phyloP scores from a whole-genome alignment of 2,329 filamentous ascomycete genomes.

The Pseudogymnoascus destructans region DNA sequence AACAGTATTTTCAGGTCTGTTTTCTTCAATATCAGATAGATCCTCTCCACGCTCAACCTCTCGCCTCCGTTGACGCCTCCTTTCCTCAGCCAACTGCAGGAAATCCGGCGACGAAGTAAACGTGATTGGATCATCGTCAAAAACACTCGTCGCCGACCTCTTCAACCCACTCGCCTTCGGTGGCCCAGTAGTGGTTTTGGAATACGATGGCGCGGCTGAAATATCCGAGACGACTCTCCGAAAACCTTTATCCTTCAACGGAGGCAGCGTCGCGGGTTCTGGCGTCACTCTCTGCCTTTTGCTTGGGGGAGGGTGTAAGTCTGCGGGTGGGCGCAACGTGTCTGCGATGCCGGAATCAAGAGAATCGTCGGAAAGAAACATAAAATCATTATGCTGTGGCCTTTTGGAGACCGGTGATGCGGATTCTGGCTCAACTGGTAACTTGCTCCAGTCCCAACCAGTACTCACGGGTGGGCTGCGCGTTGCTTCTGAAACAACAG shows the following conservation, averaged over 20 bases:
- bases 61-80: slow-evolving; percentile 9
- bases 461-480: slow-evolving; percentile 18
- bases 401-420: slow-evolving; percentile 4
- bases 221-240: slow-evolving; percentile 25
- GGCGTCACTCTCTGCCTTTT: slow-evolving; percentile 11
- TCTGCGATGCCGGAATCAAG: neutral
- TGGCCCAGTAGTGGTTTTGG: slow-evolving; percentile 7
- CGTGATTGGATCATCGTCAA: slow-evolving; percentile 19
- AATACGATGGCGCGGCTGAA: slow-evolving; percentile 27
- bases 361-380: slow-evolving; percentile 1
- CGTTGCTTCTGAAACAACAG: slow-evolving; percentile 24
- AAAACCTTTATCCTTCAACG: slow-evolving; percentile 12
- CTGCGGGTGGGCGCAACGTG: neutral
- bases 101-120: slow-evolving; percentile 25
- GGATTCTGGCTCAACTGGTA: neutral
- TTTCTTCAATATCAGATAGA: slow-evolving; percentile 10
- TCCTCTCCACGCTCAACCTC: slow-evolving; percentile 10
- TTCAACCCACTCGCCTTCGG: slow-evolving; percentile 22
- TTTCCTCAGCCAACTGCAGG: slow-evolving; percentile 14
- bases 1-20: neutral
- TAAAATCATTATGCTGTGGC: slow-evolving; percentile 3
- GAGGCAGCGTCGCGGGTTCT: neutral
- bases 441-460: slow-evolving; percentile 4
- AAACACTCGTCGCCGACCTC: slow-evolving; percentile 25
- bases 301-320: neutral